A percentile compares a stretch with the other conserved stretches of the same genome.
These are phyloP conservation scores for Tulasnella sp. DNA, from an alignment of 768 basidiomycete genomes.

Conservation along the genomic window DNA sequence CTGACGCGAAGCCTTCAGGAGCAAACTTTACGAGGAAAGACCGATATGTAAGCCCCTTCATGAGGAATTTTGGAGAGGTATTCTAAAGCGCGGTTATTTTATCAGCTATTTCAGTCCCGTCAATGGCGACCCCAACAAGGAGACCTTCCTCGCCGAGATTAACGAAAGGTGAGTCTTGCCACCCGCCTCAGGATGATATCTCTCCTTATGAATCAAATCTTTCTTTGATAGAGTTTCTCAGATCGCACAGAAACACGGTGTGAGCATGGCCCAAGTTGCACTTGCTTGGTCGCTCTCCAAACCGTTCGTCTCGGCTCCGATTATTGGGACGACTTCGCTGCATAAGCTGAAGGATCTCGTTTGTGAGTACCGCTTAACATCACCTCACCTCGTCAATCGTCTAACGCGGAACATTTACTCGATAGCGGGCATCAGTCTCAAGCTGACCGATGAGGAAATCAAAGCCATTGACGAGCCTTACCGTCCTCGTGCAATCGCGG, in stretches of 20 bases:
- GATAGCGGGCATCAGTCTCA: conserved; percentile 44
- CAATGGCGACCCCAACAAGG: not conserved
- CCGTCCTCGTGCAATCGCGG: conserved; percentile 43
- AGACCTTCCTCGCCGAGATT: not conserved
- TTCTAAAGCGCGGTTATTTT: not conserved
- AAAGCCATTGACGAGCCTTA: conserved; percentile 56
- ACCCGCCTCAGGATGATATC: not conserved
- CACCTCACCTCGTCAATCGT: not conserved
- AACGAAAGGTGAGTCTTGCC: not conserved
- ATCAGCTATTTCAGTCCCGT: not conserved
- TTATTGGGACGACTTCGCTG: conserved; percentile 6
- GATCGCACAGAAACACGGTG: not conserved
- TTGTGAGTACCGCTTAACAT: not conserved
- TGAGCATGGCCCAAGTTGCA: conserved; percentile 20
- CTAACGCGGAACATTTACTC: not conserved
- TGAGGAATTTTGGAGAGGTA: not conserved
- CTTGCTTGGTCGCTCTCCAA: conserved; percentile 17
- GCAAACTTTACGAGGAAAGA: conserved; percentile 13
- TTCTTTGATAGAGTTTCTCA: not conserved
- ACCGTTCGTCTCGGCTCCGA: conserved; percentile 9
- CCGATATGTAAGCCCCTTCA: not conserved
- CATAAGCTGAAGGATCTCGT: conserved; percentile 11
- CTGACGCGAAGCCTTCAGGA: conserved; percentile 26
- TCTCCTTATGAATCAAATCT: not conserved
- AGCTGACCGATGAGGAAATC: conserved; percentile 54